These are phyloP conservation scores for Quercus suber DNA, from an alignment of 306 rosid genomes.

Conservation along the genomic window DNA sequence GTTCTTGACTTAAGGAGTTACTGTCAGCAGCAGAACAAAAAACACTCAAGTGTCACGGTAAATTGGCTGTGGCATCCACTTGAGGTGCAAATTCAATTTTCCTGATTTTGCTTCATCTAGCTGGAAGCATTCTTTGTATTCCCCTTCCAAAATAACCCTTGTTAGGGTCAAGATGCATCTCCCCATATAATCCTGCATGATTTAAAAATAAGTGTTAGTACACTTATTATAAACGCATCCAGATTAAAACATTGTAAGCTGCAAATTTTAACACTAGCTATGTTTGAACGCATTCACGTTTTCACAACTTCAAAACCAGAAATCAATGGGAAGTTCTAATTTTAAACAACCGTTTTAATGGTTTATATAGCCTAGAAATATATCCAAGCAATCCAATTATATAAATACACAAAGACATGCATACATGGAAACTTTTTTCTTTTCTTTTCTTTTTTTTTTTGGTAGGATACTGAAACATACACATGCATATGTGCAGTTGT, in stretches of 20 bases:
- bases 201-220: slow-evolving; percentile 1
- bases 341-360: neutral
- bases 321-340: neutral
- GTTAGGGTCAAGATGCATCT: slow-evolving; percentile 90
- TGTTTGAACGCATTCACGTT: neutral
- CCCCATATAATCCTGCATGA: slow-evolving; percentile 83
- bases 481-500: neutral
- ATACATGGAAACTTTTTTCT: neutral
- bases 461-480: neutral
- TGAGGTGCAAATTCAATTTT: slow-evolving; percentile 69
- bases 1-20: neutral
- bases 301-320: neutral
- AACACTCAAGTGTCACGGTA: slow-evolving; percentile 65
- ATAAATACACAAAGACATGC: neutral
- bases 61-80: slow-evolving; percentile 91
- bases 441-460: neutral
- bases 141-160: slow-evolving; percentile 82
- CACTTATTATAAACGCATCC: neutral
- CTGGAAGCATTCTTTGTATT: slow-evolving; percentile 67
- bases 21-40: neutral
- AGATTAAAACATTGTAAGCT: neutral
- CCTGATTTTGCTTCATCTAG: slow-evolving; percentile 89
- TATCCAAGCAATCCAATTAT: neutral
- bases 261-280: neutral
- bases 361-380: neutral